A percentile compares a stretch with the other conserved stretches of the same genome.
phyloP scores from a whole-genome alignment of 1,284 basidiomycete species.

The Tilletiaria anomala region DNA sequence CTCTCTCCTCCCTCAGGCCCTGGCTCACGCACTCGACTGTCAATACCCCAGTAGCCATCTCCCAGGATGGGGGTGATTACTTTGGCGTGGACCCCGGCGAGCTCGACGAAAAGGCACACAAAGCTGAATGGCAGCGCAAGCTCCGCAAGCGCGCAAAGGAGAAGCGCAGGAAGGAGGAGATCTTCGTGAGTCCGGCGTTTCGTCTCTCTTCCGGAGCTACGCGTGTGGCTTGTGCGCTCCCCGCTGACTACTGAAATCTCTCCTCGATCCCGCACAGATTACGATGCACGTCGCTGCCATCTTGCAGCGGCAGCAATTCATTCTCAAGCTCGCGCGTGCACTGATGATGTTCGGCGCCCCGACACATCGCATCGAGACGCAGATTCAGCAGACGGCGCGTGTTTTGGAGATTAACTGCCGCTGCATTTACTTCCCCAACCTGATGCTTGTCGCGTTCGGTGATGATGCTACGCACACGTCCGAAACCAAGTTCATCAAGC shows the following conservation, averaged over 20 bases:
- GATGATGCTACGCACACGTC: constrained; percentile 70
- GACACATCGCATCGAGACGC: constrained; percentile 71
- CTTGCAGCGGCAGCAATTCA: constrained; percentile 71
- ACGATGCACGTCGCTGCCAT: constrained; percentile 81
- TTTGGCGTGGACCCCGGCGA: constrained; percentile 12
- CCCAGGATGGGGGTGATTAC: constrained; percentile 18
- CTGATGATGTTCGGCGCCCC: constrained; percentile 94
- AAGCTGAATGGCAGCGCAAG: constrained; percentile 35
- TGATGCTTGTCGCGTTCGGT: constrained; percentile 49
- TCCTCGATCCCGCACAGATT: constrained; percentile 47
- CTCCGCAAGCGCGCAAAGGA: constrained; percentile 30
- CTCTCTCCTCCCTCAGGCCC: too few relatives aligned
- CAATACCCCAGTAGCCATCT: too few relatives aligned
- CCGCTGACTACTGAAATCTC: too few relatives aligned
- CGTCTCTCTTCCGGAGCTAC: not conserved
- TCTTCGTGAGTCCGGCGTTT: constrained; percentile 7
- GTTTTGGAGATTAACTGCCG: constrained; percentile 71
- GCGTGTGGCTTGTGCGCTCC: too few relatives aligned
- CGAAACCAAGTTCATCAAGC: constrained; percentile 51
- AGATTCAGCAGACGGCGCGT: constrained; percentile 68
- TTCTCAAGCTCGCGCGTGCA: constrained; percentile 71
- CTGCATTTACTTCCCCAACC: constrained; percentile 72
- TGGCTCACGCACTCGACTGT: too few relatives aligned
- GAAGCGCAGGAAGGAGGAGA: constrained; percentile 33
- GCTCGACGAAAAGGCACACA: too few relatives aligned